These are phyloP conservation scores for Ramularia endophylla DNA, from an alignment of 2,329 filamentous ascomycete genomes.

Conservation along the genomic window DNA sequence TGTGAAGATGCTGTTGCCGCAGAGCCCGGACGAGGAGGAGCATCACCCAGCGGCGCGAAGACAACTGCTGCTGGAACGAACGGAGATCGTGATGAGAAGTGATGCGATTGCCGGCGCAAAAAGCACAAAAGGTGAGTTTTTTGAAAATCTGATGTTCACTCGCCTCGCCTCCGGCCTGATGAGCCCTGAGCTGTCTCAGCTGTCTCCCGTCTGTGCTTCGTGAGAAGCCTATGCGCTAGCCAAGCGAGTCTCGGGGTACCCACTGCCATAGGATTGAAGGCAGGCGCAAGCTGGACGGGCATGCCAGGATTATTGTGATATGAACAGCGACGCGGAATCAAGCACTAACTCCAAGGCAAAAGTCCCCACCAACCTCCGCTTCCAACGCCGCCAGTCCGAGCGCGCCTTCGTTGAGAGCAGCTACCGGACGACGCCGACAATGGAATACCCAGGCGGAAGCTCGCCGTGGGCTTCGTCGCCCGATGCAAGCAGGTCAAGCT, in stretches of 20 bases:
- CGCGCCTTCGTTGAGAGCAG: slow-evolving; percentile 29
- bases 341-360: slow-evolving; percentile 18
- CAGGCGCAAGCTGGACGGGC: too few relatives aligned
- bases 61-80: not conserved
- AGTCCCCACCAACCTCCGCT: slow-evolving; percentile 25
- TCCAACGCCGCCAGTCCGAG: slow-evolving; percentile 32
- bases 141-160: too few relatives aligned
- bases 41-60: not conserved
- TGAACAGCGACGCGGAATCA: slow-evolving; percentile 2
- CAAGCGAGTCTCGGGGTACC: too few relatives aligned
- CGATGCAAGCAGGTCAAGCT: slow-evolving; percentile 44
- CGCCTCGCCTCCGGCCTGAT: too few relatives aligned
- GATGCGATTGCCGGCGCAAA: not conserved
- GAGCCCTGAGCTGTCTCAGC: too few relatives aligned
- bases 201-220: too few relatives aligned
- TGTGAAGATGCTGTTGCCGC: slow-evolving; percentile 5
- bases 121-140: too few relatives aligned
- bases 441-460: slow-evolving; percentile 61
- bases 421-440: slow-evolving; percentile 34
- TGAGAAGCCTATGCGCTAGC: too few relatives aligned
- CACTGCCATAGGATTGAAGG: too few relatives aligned
- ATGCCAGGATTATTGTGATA: not conserved
- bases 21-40: not conserved
- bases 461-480: slow-evolving; percentile 62
- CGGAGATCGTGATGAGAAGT: slow-evolving; percentile 1